A percentile compares a stretch with the other conserved stretches of the same genome.
phyloP scores from a whole-genome alignment of 768 basidiomycete genomes.

The Suillus weaverae region DNA sequence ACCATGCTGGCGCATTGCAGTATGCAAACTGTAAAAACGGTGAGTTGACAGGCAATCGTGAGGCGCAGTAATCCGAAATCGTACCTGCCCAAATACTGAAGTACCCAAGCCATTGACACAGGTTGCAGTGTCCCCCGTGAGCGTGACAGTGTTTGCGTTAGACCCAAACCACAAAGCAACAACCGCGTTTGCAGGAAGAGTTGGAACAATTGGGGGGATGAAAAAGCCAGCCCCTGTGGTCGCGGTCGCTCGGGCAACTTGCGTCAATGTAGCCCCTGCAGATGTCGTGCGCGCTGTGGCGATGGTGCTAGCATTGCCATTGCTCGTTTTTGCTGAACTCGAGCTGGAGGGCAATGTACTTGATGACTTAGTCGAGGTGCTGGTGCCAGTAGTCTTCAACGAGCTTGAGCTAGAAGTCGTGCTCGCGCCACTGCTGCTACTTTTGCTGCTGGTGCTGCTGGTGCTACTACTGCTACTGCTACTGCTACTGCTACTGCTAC shows the following conservation, averaged over 20 bases:
- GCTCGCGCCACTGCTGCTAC: background rate
- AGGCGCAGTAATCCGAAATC: background rate
- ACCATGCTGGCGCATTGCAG: constrained; percentile 28
- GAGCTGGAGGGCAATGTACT: background rate
- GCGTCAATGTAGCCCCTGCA: background rate
- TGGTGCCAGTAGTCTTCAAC: background rate
- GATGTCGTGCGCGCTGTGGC: background rate
- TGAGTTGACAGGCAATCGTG: background rate
- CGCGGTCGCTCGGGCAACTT: background rate
- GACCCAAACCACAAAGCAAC: constrained; percentile 32
- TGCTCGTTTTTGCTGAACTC: background rate
- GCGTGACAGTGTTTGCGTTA: constrained; percentile 22
- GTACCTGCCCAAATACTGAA: constrained; percentile 28
- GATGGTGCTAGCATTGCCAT: background rate
- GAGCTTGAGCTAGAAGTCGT: background rate
- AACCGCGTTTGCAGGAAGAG: constrained; percentile 23
- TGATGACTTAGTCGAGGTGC: background rate
- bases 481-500: background rate
- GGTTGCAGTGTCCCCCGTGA: constrained; percentile 22
- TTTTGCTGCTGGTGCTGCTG: background rate
- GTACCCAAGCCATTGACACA: constrained; percentile 25
- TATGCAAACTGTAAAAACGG: constrained; percentile 20
- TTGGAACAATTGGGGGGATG: constrained; percentile 23
- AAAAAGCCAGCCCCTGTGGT: constrained; percentile 19
- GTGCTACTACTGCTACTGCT: background rate